Base-by-base conservation (phyloP, 2,329 filamentous ascomycete genomes). In the Fusarium sp. region DNA sequence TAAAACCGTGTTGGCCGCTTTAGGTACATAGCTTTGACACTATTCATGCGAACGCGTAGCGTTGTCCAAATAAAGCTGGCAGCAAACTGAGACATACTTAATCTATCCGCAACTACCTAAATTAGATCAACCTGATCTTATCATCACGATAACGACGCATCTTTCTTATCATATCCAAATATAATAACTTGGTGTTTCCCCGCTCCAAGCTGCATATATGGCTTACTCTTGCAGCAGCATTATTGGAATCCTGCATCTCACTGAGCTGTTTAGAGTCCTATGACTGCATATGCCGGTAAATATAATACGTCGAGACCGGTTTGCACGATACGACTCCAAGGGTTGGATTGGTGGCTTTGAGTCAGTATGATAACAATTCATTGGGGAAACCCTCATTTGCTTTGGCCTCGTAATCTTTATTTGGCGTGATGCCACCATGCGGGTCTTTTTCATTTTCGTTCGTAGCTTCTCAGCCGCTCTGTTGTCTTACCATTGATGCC, bases 201-300 rank as follows among this genome's bases (percentile, higher is more conserved):
- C 33, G 33, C 48, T 50, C 33, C 28, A 5, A 28, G 24, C 48
- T 50, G 48, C 48, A 50, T 41, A 4, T 7, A 10, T 9, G 48
- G 48, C 48, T 50, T 50, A 50, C 33, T 2, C 24, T 39, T 50
- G 48, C 48, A 50, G 16, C 33, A 12, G 24, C n/a, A 29, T 50
- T 42, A 50, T 50, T 23, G 48, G 41, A 50, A 50, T 15, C 11
- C 13, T 50, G 48, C 48, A 50, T 41, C 28, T 21, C 47, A n/a
- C n/a, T n/a, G n/a, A 50, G 33, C 47, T 18, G 18, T 21, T 8
- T 13, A 16, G 3, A 21, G 12, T 38, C 33, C 21, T 35, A 18
- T 3, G 16, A 38, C n/a, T 20, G n/a, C 33, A 50, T 28, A 50
- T 50, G 47, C 33, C 47, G 33, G 8, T 28, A 28, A n/a, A 5